These are phyloP conservation scores for Xylaria polymorpha DNA, from an alignment of 2,329 filamentous ascomycete species.

Conservation along the genomic window DNA sequence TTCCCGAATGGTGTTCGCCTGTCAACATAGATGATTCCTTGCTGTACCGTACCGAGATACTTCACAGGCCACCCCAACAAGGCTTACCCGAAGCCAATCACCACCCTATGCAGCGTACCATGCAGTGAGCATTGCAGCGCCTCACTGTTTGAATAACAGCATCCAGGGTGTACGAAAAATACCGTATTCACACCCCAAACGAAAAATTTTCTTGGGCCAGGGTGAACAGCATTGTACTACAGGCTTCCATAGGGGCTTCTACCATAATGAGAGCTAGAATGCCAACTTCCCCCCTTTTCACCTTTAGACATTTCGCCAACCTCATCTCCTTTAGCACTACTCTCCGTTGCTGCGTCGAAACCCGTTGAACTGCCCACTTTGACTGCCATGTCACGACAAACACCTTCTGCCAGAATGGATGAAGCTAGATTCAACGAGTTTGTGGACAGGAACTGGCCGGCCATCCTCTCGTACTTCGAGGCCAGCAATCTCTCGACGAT, in stretches of 20 bases:
- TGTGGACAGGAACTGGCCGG: neutral
- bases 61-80: neutral
- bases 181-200: no score
- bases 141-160: neutral
- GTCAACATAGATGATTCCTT: neutral
- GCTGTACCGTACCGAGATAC: neutral
- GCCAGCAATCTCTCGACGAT: no score
- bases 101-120: neutral
- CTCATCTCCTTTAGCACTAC: neutral
- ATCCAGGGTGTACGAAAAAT: neutral
- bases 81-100: neutral
- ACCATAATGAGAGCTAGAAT: neutral
- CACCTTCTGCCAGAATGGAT: conserved; percentile 1
- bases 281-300: neutral
- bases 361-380: neutral
- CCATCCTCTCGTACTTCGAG: no score
- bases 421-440: neutral
- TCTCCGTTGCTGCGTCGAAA: neutral
- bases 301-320: neutral
- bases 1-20: neutral
- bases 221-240: no score
- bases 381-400: neutral
- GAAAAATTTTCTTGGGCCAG: no score
- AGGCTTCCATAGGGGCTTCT: neutral
- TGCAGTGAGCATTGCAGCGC: neutral